Base-by-base conservation (phyloP, 2,329 filamentous ascomycete genomes). In the Salinomyces thailandicus region DNA sequence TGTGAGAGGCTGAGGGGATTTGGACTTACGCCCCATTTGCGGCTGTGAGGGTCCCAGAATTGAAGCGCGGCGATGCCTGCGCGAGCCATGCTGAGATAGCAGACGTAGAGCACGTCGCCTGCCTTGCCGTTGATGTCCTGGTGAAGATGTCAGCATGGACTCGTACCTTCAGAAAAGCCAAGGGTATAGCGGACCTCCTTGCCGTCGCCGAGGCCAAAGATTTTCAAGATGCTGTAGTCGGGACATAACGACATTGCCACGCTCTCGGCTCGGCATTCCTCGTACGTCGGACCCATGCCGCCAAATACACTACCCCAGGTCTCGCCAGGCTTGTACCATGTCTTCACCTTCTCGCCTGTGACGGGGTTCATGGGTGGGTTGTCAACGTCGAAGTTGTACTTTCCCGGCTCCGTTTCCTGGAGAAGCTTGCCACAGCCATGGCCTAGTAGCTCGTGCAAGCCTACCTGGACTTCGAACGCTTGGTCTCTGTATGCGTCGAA, bases 281-380 rank as follows among this genome's bases (percentile, higher is more conserved):
- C 89, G 54, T 94, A 95, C 12, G 80, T 84, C 3, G 81, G 85
- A 24, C 87, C 85, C 45, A 93, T 76, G 42, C 82, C 76, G 17
- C 87, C 86, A 54, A 96, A 96, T 0, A 94, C 85, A 4, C 80
- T 85, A 38, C 85, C 83, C 87, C 87, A 96, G 0, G 89, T 96
- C 62, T 95, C 85, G 2, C 86, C 86, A 2, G 85, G 85, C 62
- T 91, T 93, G 67, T 96, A 96, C 79, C 82, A 95, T 1, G 81
- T 85, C 2, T 73, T 75, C 32, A 95, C 70, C 1, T 83, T 82
- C 60, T 89, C 80, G 42, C 75, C 71, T 4, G 77, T 84, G 27
- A 95, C 62, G 1, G 87, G 89, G 52, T 77, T 93, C 35, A 85
- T 64, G 1, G 89, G 89, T 5, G 84, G 86, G 55, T 85, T 84